Base-by-base conservation (phyloP, 495 filamentous ascomycete species). In the Xanthoparmelia taractica region DNA sequence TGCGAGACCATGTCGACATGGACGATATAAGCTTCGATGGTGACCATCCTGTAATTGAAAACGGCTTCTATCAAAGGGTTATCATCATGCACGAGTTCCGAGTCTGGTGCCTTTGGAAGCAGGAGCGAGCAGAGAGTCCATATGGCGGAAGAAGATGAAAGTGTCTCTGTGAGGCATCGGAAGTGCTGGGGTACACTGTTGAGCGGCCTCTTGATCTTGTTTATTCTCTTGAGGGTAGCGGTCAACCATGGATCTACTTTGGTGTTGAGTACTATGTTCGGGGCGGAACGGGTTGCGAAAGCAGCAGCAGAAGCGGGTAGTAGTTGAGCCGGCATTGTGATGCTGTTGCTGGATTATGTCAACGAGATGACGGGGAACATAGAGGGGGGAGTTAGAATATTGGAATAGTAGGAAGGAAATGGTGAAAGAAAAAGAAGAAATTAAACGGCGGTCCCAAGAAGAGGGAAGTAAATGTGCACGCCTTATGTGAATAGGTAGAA, bases 211-310 rank as follows among this genome's bases (percentile, higher is more conserved):
- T 99, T 99, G 75, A 97, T 85, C 65, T 90, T 85, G 81, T 97
- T 97, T 77, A 96, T 92, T 73, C 94, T 87, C 80, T 99, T 99
- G 68, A 99, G 79, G 25, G 95, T 96, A 67, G 89, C 88, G 8
- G 94, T 99, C 75, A 99, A 82, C 93, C 95, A 99, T 61, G 92
- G 90, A 79, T 96, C 94, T 69, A 97, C 90, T 80, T 92, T 96
- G 70, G 85, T 87, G 69, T 87, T 90, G 68, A 99, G 80, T 67
- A 99, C 94, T 66, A 99, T 88, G 72, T 92, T 99, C 65, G 93
- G 91, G n/a, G 91, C 88, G 4, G 91, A 89, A 65, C 94, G 85
- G 65, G 95, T 92, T 67, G 95, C 94, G 79, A 97, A 99, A 68
- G 94, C 93, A 64, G 92, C 91, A 50, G 94, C 94, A 62, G 94